Evolutionary conservation across 768 basidiomycete genomes (phyloP).

Genomic region (Kwoniella dendrophila): DNA sequence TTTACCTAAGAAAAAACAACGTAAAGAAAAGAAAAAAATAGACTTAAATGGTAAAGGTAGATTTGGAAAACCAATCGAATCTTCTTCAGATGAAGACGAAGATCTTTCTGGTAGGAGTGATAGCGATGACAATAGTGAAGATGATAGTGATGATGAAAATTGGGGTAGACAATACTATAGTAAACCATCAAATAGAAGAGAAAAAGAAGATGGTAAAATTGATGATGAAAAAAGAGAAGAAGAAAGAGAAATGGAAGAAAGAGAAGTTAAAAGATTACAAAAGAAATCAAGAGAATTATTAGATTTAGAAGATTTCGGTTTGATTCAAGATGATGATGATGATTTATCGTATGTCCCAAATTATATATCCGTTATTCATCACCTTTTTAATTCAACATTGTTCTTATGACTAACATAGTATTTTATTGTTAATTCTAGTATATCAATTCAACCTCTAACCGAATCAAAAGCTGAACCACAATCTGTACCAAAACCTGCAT

Average conservation of each 20-base stretch:
- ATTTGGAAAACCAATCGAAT: slow-evolving; percentile 51
- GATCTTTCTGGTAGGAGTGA: slow-evolving; percentile 22
- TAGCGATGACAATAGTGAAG: slow-evolving; percentile 61
- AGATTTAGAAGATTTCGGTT: slow-evolving; percentile 73
- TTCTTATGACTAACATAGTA: neutral
- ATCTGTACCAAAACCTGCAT: slow-evolving; percentile 20
- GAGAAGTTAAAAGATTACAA: slow-evolving; percentile 80
- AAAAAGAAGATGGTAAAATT: slow-evolving; percentile 58
- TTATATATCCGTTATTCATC: neutral
- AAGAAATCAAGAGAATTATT: slow-evolving; percentile 71
- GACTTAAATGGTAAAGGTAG: slow-evolving; percentile 49
- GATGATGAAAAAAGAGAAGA: slow-evolving; percentile 88
- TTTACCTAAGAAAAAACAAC: slow-evolving; percentile 27
- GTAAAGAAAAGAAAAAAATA: slow-evolving; percentile 36
- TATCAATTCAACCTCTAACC: too few species aligned
- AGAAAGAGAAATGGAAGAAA: slow-evolving; percentile 81
- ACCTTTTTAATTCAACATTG: neutral
- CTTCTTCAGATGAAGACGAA: slow-evolving; percentile 36
- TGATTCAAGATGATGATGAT: slow-evolving; percentile 65
- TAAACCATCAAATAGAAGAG: slow-evolving; percentile 52
- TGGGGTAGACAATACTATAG: slow-evolving; percentile 90
- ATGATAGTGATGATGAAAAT: slow-evolving; percentile 63
- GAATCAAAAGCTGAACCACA: slow-evolving; percentile 8
- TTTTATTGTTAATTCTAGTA: neutral
- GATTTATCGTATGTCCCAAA: slow-evolving; percentile 13